Conservation (phyloP, 2,329 filamentous ascomycete genomes). For the Curvularia spicifera region DNA sequence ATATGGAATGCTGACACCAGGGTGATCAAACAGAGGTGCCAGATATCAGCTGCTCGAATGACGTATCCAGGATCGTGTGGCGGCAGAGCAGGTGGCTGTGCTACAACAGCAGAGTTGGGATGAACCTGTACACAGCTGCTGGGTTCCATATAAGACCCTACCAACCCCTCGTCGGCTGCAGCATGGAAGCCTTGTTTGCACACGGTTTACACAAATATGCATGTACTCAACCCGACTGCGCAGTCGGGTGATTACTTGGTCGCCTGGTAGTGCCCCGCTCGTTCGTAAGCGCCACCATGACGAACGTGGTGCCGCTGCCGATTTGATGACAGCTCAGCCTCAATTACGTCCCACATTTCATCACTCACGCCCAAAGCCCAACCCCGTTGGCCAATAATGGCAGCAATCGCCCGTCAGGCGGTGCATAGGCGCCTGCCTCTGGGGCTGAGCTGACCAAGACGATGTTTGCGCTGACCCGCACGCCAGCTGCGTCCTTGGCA, state of each 20-base stretch:
- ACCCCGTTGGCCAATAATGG: conserved; percentile 4
- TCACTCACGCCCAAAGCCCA: conserved; percentile 8
- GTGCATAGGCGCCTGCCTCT: conserved; percentile 1
- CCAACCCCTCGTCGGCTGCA: neutral
- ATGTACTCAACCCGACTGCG: neutral
- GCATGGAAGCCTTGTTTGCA: neutral
- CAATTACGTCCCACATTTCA: conserved; percentile 10
- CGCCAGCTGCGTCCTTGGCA: conserved; percentile 4
- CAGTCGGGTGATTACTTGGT: neutral
- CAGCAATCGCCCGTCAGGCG: neutral
- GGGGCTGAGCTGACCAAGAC: conserved; percentile 17
- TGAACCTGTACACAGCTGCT: neutral
- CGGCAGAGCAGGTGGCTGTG: neutral
- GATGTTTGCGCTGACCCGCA: conserved; percentile 7
- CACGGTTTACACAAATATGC: neutral
- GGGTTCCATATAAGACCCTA: neutral
- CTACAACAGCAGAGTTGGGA: neutral
- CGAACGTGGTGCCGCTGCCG: conserved; percentile 11
- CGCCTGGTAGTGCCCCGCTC: conserved; percentile 20
- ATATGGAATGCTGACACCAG: neutral
- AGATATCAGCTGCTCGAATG: neutral
- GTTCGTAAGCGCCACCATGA: conserved; percentile 12
- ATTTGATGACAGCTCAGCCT: conserved; percentile 16
- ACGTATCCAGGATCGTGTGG: neutral
- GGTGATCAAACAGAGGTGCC: neutral